Base-by-base conservation (phyloP, 2,329 filamentous ascomycete species). In the Trichoderma koningiopsis region DNA sequence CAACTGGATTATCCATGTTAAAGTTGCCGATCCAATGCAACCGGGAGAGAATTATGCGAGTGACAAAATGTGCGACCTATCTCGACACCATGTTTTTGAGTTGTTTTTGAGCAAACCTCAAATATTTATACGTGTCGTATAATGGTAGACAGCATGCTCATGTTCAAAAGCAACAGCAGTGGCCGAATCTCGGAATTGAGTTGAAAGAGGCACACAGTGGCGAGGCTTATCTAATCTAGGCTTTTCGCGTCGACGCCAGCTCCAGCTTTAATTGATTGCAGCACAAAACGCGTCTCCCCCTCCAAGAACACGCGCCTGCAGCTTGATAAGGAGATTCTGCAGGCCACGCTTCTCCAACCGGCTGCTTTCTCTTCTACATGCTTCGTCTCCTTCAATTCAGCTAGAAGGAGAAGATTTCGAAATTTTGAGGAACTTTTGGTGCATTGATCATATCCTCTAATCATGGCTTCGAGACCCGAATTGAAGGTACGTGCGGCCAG, bases 391-490 rank as follows among this genome's bases (percentile, higher is more conserved):
- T 58, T 52, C 14, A 29, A 52, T 13, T 10, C 22, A 35, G 27
- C 24, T 27, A 35, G 14, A n/a, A 13, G 47, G 7, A 58, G 47
- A 5, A 58, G 19, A 33, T 19, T 52, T 24, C 19, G 60, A 8
- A 52, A 24, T 49, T 29, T 31, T 37, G n/a, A 33, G 6, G 31
- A 5, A 53, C 14, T 2, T 53, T 22, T 57, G 40, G 43, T 19
- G 24, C 27, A 29, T 29, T 8, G 11, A 8, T 19, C 4, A 52
- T 5, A 33, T n/a, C 29, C 49, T 5, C 29, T 3, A 29, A 86
- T 71, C 56, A 92, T 92, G 90, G 89, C 89, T 78, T 91, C 90
- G 63, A 83, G 90, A 76, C 90, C 90, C 69, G 90, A 92, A 77
- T 79, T 92, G 62, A 92, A 91, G 87, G 90, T 91, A 70, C 52